These are phyloP conservation scores for Apiospora kogelbergensis DNA, from an alignment of 2,329 filamentous ascomycete species.

Conservation along the genomic window DNA sequence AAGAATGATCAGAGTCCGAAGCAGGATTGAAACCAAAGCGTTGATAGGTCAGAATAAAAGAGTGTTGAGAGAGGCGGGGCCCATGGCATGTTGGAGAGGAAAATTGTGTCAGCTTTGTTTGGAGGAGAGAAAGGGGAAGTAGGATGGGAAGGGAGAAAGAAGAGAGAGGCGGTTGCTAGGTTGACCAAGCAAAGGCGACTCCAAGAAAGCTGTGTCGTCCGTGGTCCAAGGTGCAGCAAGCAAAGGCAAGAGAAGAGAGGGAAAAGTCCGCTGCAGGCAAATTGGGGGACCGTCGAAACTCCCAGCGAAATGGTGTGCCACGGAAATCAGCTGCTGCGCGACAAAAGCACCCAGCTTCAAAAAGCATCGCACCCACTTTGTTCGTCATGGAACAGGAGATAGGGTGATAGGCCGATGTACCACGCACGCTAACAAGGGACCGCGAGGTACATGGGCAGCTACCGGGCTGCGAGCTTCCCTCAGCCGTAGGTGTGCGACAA, in stretches of 20 bases:
- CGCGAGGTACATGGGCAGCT: conserved; percentile 26
- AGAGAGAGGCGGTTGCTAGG: neutral
- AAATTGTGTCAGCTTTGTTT: conserved; percentile 13
- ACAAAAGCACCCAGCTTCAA: conserved; percentile 4
- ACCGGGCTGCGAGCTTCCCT: neutral
- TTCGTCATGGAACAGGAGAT: conserved; percentile 9
- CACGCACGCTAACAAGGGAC: conserved; percentile 29
- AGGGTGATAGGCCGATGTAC: conserved; percentile 20
- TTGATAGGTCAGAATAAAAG: conserved; percentile 12
- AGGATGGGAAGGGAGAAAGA: neutral
- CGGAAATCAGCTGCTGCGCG: conserved; percentile 31
- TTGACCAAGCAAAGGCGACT: conserved; percentile 20
- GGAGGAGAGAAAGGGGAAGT: neutral
- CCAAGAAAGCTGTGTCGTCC: conserved; percentile 19
- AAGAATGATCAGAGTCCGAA: neutral
- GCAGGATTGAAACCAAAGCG: neutral
- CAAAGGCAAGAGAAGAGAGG: conserved; percentile 20
- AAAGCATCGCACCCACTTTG: conserved; percentile 13
- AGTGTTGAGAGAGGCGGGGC: neutral
- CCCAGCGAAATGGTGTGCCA: conserved; percentile 25
- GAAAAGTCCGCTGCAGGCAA: conserved; percentile 15
- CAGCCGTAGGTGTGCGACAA: conserved; percentile 15
- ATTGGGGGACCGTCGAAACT: conserved; percentile 21
- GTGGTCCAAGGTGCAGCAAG: conserved; percentile 1
- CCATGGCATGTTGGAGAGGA: neutral